These are phyloP conservation scores for Mortierella claussenii DNA, from an alignment of 192 early-diverging fungal genomes.

Conservation along the genomic window DNA sequence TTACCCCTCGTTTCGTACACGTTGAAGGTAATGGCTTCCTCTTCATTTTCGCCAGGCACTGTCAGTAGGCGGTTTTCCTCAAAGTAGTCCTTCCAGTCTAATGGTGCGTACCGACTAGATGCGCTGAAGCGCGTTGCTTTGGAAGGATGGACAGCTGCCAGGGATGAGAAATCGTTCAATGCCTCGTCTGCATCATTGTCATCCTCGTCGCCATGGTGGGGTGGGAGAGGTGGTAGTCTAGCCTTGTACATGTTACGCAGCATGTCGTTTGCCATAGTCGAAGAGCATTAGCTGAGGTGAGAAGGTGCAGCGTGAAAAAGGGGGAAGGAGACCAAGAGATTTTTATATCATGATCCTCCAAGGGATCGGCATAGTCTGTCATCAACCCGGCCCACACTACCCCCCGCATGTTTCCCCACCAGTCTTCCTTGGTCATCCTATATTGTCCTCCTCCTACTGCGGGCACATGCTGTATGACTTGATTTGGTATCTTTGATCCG, in stretches of 20 bases:
- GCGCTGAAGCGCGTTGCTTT: conserved; percentile 7
- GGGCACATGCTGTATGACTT: too few relatives aligned
- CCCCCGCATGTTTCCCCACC: too few relatives aligned
- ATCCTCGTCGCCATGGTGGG: conserved; percentile 17
- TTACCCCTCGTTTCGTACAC: conserved; percentile 52
- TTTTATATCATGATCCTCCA: too few relatives aligned
- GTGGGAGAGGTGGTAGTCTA: conserved; percentile 40
- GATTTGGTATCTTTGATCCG: too few relatives aligned
- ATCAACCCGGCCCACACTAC: too few relatives aligned
- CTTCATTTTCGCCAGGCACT: conserved; percentile 27
- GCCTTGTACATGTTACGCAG: conserved; percentile 60
- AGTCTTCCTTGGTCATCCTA: too few relatives aligned
- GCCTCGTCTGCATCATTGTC: conserved; percentile 11
- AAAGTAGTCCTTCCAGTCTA: conserved; percentile 67
- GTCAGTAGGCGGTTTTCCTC: conserved; percentile 53
- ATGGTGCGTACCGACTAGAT: conserved; percentile 49
- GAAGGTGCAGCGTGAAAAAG: neutral
- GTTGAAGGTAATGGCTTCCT: conserved; percentile 53
- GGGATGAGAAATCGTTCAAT: conserved; percentile 3
- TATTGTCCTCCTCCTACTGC: too few relatives aligned
- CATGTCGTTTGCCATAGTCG: conserved; percentile 36
- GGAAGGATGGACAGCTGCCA: conserved; percentile 37
- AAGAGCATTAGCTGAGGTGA: neutral
- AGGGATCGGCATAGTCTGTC: too few relatives aligned
- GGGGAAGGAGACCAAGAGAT: too few relatives aligned